Evolutionary conservation across 768 basidiomycete genomes (phyloP), one percentile per base, ranked within the genome.

Genomic region (Boletus fagicola): DNA sequence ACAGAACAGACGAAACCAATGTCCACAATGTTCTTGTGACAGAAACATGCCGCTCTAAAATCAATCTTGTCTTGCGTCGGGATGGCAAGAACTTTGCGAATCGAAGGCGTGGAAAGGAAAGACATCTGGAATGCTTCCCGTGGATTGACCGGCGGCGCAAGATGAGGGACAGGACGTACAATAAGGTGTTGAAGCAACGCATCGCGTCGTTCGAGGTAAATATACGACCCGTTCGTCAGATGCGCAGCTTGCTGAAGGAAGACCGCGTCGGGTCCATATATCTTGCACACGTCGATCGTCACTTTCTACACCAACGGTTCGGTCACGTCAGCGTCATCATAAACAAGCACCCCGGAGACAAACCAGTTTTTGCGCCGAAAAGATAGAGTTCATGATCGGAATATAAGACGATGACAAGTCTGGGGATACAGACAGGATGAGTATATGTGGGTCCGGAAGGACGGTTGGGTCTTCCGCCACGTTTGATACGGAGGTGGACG

Each of bases 1-100:
- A 99, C 94, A n/a, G 94, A 96, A 71, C 97, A 99, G 22, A 99
- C 94, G 64, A 94, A 99, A 53, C 94, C 97, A 52, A 98, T 83
- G 69, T 98, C 96, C 40, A 98, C 84, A 48, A 97, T 96, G 52
- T 88, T 88, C 72, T 98, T 97, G 75, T 98, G 97, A 75, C 97
- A 99, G 77, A 99, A 98, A 70, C 96, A 98, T 9, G 95, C 96
- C 0, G 97, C 97, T 31, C 97, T 84, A 68, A 98, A 96, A 72
- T 98, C 97, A 57, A 98, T 88, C 67, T 85, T 89, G 70, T 98
- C 95, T 74, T 97, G 94, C 7, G 92, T 92, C 1, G 96, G 96
- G 22, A 92, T 85, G 0, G 89, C 84, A 36, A 98, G 78, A 47
- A 85, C 77, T 66, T 83, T 83, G 44, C 94, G 86, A 51, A 96